Base-by-base conservation (phyloP, 164 flowering plant genomes). In the Nelumbo lutea region DNA sequence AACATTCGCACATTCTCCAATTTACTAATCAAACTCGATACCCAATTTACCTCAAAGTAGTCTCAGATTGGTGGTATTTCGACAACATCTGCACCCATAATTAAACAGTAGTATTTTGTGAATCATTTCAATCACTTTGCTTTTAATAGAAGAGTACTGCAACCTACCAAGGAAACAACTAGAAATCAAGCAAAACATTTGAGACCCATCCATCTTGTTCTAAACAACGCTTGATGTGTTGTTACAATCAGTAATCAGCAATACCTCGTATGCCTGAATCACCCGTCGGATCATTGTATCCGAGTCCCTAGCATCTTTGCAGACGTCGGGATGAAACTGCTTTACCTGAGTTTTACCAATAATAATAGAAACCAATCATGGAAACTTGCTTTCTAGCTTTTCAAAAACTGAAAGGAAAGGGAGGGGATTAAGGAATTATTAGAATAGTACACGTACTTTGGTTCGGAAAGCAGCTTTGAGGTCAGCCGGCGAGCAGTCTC, bases 291-390 rank as follows among this genome's bases (percentile, higher is more conserved):
- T 93, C 88, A 89, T 89, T 1, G 27, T 5, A 73, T 90, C 88
- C 10, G 91, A 88, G 65, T 73, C 78, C 13, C 73, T 59, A 53
- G 69, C 83, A 69, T 75, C 86, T 75, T 80, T 82, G 50, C 71
- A 85, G 48, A 90, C 86, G 79, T 93, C 96, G 3, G 98, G 96
- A 77, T 93, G 96, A 70, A 83, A 90, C 73, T 88, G 81, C 83
- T 90, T 93, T 27, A 93, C 98, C 98, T 92, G 78, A 42, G 43
- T 55, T 27, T 40, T 47, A 55, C 50, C 44, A 42, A 43, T 4
- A 40, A 47, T 4, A 15, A 64, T 10, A 44, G 5, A 10, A 5
- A 14, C 42, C 7, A 9, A n/a, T 43, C 39, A 27, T 38, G 10
- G 41, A 55, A 15, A 27, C 27, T 27, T 27, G 27, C 1, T 51